Conservation (phyloP, 768 basidiomycete species). For the Psilocybe tampanensis region DNA sequence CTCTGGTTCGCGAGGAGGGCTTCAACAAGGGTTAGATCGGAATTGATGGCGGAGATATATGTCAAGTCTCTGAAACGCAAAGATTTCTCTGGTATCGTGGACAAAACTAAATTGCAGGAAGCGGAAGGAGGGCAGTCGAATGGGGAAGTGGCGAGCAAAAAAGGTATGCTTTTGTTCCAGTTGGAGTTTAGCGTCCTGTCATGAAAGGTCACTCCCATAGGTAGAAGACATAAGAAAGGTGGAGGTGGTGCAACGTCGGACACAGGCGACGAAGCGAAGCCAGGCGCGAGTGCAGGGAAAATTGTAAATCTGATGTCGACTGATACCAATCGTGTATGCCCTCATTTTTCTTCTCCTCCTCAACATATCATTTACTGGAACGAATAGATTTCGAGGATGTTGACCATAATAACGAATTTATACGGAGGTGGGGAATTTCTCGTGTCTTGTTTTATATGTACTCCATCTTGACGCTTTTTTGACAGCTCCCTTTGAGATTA, state of each 20-base stretch:
- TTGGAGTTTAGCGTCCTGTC: constrained; percentile 23
- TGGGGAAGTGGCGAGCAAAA: constrained; percentile 25
- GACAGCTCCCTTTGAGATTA: constrained; percentile 73
- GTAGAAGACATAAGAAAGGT: constrained; percentile 29
- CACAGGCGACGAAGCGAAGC: constrained; percentile 56
- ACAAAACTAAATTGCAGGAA: constrained; percentile 32
- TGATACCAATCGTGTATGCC: constrained; percentile 62
- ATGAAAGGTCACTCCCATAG: constrained; percentile 12
- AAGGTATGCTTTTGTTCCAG: neutral
- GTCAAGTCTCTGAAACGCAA: constrained; percentile 85
- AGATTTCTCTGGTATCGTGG: constrained; percentile 79
- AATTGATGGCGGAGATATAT: constrained; percentile 88
- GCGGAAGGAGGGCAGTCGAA: constrained; percentile 22
- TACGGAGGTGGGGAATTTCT: constrained; percentile 52
- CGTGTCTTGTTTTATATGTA: too few species aligned
- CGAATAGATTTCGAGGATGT: constrained; percentile 47
- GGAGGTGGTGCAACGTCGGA: constrained; percentile 35
- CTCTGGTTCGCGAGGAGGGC: constrained; percentile 82
- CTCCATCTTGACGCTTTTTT: neutral
- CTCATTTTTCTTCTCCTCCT: neutral
- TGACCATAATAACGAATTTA: constrained; percentile 60
- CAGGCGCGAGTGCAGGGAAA: constrained; percentile 86
- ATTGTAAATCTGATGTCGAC: constrained; percentile 89
- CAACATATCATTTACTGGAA: neutral
- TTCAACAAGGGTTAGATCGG: constrained; percentile 68